Conservation (phyloP, 2,329 filamentous ascomycete genomes). For the Akanthomyces muscarius region DNA sequence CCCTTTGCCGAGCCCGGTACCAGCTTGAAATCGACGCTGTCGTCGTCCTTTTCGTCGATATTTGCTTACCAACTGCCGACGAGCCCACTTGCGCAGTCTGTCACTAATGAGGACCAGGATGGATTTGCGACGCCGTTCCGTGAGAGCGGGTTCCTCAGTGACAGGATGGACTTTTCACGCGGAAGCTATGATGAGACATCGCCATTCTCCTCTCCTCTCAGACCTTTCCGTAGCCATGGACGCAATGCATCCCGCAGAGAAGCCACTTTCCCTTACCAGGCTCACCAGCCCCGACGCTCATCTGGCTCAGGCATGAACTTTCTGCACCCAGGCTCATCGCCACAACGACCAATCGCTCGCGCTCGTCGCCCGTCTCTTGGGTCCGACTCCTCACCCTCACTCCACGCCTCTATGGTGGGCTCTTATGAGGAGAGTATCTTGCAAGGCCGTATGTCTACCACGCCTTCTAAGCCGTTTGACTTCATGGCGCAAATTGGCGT, state of each 20-base stretch:
- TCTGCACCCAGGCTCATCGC: constrained; percentile 37
- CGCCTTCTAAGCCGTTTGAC: constrained; percentile 84
- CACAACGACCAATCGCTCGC: constrained; percentile 50
- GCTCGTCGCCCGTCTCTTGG: constrained; percentile 66
- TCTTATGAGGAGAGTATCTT: constrained; percentile 98
- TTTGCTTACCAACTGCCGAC: constrained; percentile 87
- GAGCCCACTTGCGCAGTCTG: constrained; percentile 84
- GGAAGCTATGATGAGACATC: constrained; percentile 62
- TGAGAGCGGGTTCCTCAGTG: constrained; percentile 44
- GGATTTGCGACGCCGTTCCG: constrained; percentile 49
- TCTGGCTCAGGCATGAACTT: constrained; percentile 55
- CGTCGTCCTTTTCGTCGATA: constrained; percentile 70
- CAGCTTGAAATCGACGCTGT: constrained; percentile 46
- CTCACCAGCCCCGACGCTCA: constrained; percentile 74
- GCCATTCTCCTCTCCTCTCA: constrained; percentile 35
- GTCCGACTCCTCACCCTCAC: constrained; percentile 71
- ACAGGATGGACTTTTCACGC: constrained; percentile 42
- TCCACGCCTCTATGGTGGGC: constrained; percentile 93
- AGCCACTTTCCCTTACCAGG: constrained; percentile 62
- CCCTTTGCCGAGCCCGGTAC: constrained; percentile 31
- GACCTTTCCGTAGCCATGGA: constrained; percentile 22
- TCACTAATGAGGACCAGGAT: constrained; percentile 72
- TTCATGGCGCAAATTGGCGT: constrained; percentile 96
- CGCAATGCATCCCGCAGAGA: constrained; percentile 50
- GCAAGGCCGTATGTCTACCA: constrained; percentile 93